Base-by-base conservation (phyloP, 1,284 basidiomycete species). In the Moesziomyces parantarcticus region DNA sequence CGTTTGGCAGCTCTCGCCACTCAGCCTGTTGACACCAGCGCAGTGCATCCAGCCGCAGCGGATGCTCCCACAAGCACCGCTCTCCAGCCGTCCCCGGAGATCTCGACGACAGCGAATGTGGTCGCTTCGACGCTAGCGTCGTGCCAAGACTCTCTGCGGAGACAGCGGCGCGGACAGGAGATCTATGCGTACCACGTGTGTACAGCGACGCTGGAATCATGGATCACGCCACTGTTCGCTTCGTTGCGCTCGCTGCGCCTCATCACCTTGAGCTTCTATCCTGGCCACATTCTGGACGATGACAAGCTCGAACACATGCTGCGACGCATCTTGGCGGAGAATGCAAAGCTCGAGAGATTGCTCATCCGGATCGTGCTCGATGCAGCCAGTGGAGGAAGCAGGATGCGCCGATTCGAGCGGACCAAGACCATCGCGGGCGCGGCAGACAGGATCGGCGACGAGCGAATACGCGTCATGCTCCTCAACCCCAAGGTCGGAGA, bases 271-370 rank as follows among this genome's bases (percentile, higher is more conserved):
- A 76, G 69, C n/a, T 69, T 76, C 47, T 68, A 56, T 25, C 74
- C 74, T 0, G 74, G 70, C 9, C 57, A 63, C 54, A 51, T 73
- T 9, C 49, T 76, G 5, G 74, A 73, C 46, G 74, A 76, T 32
- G 74, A 76, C 58, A 73, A 73, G 56, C 50, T 76, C 1, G 68
- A 76, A 22, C 69, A 76, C 42, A 72, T 69, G 65, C 56, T 76
- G 6, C 57, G 69, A 8, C 60, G 67, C 14, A 68, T 76, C 26
- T 52, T 76, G 1, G 69, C 51, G 8, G 65, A 69, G 14, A 59
- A 54, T 6, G 66, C 66, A 3, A 50, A 54, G 11, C 40, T 75
- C 9, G 41, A 65, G 18, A 57, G 49, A 20, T 43, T 75, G 8
- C 26, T 75, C 39, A 58, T 75, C 3, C 51, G 71, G 1, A 75